phyloP scores from a whole-genome alignment of 495 filamentous ascomycete species.

The Penicillium fimorum region DNA sequence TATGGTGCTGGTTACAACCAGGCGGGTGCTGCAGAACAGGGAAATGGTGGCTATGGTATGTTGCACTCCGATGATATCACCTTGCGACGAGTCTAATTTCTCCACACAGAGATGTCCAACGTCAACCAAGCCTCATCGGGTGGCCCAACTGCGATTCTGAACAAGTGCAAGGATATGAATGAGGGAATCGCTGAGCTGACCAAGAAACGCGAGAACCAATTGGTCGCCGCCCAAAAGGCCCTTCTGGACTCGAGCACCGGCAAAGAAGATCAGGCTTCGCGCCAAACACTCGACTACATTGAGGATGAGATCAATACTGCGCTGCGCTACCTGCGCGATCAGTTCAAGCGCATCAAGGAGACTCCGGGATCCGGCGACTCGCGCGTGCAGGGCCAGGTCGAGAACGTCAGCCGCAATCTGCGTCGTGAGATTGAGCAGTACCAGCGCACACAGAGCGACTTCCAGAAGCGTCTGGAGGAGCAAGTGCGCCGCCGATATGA shows the following conservation, averaged over 20 bases:
- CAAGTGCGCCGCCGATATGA: slow-evolving; percentile 86
- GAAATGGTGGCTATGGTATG: slow-evolving; percentile 45
- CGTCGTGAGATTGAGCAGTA: slow-evolving; percentile 76
- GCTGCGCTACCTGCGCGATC: slow-evolving; percentile 71
- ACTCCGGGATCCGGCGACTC: slow-evolving; percentile 69
- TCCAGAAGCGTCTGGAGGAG: slow-evolving; percentile 71
- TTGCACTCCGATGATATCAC: slow-evolving; percentile 4
- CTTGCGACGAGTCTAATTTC: slow-evolving; percentile 16
- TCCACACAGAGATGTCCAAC: slow-evolving; percentile 63
- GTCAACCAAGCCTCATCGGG: slow-evolving; percentile 48
- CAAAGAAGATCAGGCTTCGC: slow-evolving; percentile 44
- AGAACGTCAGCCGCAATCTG: slow-evolving; percentile 72
- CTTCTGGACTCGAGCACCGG: slow-evolving; percentile 45
- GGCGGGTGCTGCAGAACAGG: slow-evolving; percentile 44
- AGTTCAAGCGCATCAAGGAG: slow-evolving; percentile 75
- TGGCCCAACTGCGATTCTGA: slow-evolving; percentile 72
- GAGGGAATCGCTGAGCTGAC: slow-evolving; percentile 57
- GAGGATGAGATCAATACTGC: slow-evolving; percentile 77
- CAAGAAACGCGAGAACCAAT: slow-evolving; percentile 39
- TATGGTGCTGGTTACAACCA: slow-evolving; percentile 41
- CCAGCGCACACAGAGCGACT: slow-evolving; percentile 71
- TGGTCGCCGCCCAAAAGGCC: slow-evolving; percentile 41
- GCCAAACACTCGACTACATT: slow-evolving; percentile 58
- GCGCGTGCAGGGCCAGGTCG: slow-evolving; percentile 73
- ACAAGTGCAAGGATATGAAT: slow-evolving; percentile 78